Evolutionary conservation across 441 rosid genomes (phyloP), one percentile per base, ranked within the genome.

Genomic region (Macaranga tanarius): DNA sequence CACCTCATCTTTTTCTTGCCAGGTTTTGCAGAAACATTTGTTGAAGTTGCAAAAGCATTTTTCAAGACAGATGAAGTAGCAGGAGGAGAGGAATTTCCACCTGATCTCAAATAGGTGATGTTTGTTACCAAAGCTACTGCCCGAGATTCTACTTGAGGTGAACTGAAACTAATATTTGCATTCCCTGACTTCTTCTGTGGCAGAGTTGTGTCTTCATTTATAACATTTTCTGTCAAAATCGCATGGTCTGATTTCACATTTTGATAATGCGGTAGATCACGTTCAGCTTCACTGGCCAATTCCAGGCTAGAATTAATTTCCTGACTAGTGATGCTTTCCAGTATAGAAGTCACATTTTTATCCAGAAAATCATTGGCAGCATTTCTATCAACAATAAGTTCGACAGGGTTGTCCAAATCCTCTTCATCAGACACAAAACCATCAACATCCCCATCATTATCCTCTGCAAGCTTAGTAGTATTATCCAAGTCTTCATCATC

Each of bases 1-100:
- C 84, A 85, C 70, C 80, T 83, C 92, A 84, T 79, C 80, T 74
- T 82, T 80, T 86, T 94, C 80, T 75, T 88, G 73, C 72, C 83
- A 23, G 79, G 79, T 62, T 65, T 19, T 22, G 71, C 74, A 23
- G 86, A 83, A 65, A 25, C 74, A 75, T 71, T 86, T 71, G 67
- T 75, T 25, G 67, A 78, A 79, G 67, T 52, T 50, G 72, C 44
- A 42, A 16, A 42, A 66, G 73, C 63, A 52, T 73, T 72, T 54
- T 52, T 69, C 6, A 62, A 47, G n/a, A 79, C 54, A 71, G 58
- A 69, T 48, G 82, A 73, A 70, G 38, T 34, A 34, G 15, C 69
- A 68, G 19, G 22, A 68, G 19, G 22, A 48, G 76, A 71, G 26
- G 80, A 76, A 34, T 62, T 82, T 68, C 70, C 80, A 78, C 77